Evolutionary conservation across 2,329 filamentous ascomycete species (phyloP), one percentile per base, ranked within the genome.

Genomic region (Aspergillus fijiensis): DNA sequence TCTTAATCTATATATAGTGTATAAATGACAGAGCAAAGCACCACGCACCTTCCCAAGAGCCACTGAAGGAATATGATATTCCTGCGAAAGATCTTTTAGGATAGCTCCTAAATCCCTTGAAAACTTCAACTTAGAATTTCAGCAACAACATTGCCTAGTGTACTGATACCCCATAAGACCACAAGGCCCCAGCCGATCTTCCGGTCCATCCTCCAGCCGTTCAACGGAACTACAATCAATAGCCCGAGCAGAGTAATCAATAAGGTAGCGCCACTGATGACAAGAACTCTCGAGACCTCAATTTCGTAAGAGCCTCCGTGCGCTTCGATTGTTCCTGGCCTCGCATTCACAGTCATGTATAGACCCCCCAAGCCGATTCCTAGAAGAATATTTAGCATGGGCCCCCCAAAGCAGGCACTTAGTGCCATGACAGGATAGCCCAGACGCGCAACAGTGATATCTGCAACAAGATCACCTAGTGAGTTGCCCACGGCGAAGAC

Each of bases 401-500:
- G 95, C 0, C 95, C 96, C n/a, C 95, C 95, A 73, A 99, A 97
- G 73, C 95, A 99, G 4, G 95, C 95, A 35, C 91, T 93, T 47
- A 89, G 79, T 0, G 95, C 95, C 95, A 99, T 99, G 63, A 99
- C 92, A 0, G 95, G 95, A 76, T 93, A 97, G 2, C 95, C 95
- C 2, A 99, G 85, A 35, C 91, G 87, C 4, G 95, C 95, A 42
- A 99, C 90, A 0, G 95, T 99, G 57, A 98, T 90, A 73, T 99
- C 90, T 16, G 95, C 94, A 10, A 99, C 92, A 16, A 99, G 82
- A 70, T 99, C 95, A 42, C 95, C 94, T 9, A 98, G 83, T 9
- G 91, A 96, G 76, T 99, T 99, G 29, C 95, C 95, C 35, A 97
- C 92, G 2, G 95, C 95, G 74, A 99, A 99, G 57, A 99, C 89